Base-by-base conservation (phyloP, 1,139 yeast genomes). In the Scheffersomyces lignicola region DNA sequence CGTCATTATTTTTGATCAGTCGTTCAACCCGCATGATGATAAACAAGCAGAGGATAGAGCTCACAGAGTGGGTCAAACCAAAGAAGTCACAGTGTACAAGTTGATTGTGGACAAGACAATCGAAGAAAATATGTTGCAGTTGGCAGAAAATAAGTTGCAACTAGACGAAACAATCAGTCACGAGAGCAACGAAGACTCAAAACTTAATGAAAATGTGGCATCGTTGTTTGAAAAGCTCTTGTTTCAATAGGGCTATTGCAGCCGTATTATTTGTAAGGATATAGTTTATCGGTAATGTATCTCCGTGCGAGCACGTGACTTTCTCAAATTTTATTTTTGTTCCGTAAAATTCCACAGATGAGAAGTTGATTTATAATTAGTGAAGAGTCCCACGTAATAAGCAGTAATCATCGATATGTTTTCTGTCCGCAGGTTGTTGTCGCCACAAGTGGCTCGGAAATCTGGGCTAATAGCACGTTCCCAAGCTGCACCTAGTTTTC, bases 41-140 rank as follows among this genome's bases (percentile, higher is more conserved):
- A 85, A 84, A 54, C 99, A 92, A 64, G 99, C 99, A 0, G 98
- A 94, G 57, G 98, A 92, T 58, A 76, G 99, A 54, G 96, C 98
- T 0, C 99, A 92, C 59, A 78, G 99, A 58, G 96, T 94, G 18
- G 99, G 99, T 2, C 98, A 94, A 62, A 83, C 85, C 27, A 80
- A 84, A 40, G 92, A 86, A 34, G 99, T 94, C 14, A 69, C 73
- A 31, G 96, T 94, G 11, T 77, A 80, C 33, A 76, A 95, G 40
- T 65, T 94, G 49, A 84, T 94, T 39, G 76, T 85, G 8, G 73
- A 72, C 45, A 72, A 78, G 37, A 81, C 96, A 1, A 83, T 94
- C 27, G 99, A 92, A 50, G 97, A 92, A 57, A 88, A 84, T 49
- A 92, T 92, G 54, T 71, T 83, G 42, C 81, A 80, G 46, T 63